phyloP scores from a whole-genome alignment of 2,329 filamentous ascomycete species.

The Arthroderma sp. region DNA sequence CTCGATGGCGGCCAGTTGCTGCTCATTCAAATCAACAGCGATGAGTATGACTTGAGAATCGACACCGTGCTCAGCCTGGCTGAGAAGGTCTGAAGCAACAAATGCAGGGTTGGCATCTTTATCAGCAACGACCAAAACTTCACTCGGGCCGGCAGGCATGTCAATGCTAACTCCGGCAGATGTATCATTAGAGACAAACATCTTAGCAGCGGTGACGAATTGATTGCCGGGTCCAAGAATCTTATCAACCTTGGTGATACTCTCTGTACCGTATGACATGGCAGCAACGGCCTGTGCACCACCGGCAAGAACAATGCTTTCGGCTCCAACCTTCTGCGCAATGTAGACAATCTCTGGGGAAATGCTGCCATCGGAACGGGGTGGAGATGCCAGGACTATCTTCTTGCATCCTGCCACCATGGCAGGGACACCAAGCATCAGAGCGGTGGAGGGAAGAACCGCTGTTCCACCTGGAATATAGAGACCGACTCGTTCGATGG shows the following conservation, averaged over 20 bases:
- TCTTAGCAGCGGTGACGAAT: conserved; percentile 96
- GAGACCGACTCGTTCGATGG: conserved; percentile 90
- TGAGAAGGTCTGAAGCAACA: conserved; percentile 86
- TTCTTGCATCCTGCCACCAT: conserved; percentile 95
- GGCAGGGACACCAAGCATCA: conserved; percentile 95
- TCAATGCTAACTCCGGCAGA: conserved; percentile 92
- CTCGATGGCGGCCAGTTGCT: conserved; percentile 69
- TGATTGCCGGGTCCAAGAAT: conserved; percentile 96
- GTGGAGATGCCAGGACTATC: conserved; percentile 86
- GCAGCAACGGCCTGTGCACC: conserved; percentile 92
- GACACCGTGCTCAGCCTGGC: conserved; percentile 90
- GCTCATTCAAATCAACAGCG: conserved; percentile 62
- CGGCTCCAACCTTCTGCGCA: conserved; percentile 89
- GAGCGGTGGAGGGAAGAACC: conserved; percentile 88
- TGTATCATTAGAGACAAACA: conserved; percentile 95
- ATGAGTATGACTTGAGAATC: conserved; percentile 93
- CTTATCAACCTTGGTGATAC: conserved; percentile 93
- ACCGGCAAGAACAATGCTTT: conserved; percentile 89
- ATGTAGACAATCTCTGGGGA: conserved; percentile 97
- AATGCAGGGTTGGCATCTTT: conserved; percentile 79
- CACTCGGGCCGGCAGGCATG: conserved; percentile 94
- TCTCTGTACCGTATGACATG: conserved; percentile 94
- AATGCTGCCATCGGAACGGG: conserved; percentile 73
- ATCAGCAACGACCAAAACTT: conserved; percentile 93
- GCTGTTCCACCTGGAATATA: conserved; percentile 95